A percentile compares a stretch with the other conserved stretches of the same genome.
These are phyloP conservation scores for Leonotis leonurus DNA, from an alignment of 257 asterid species.

Conservation along the genomic window DNA sequence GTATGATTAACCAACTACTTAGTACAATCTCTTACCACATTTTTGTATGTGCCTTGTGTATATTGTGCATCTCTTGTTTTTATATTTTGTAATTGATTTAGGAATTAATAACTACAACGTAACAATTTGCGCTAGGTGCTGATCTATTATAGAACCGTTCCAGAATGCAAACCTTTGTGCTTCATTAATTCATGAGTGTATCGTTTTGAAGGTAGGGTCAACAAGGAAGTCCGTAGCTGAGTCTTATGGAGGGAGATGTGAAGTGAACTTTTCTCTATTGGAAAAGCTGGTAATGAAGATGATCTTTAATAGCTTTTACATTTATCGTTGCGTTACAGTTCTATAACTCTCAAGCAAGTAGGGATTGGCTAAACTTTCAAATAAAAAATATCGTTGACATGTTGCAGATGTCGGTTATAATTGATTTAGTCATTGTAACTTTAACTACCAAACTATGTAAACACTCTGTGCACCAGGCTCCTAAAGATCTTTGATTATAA, in stretches of 20 bases:
- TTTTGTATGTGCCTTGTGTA: not conserved
- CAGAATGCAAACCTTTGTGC: constrained; percentile 15
- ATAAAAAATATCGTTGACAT: not conserved
- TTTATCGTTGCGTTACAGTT: not conserved
- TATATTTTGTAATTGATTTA: not conserved
- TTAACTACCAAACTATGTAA: not conserved
- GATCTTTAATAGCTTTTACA: too few species aligned
- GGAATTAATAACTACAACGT: not conserved
- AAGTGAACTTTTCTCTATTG: constrained; percentile 57
- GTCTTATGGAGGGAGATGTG: constrained; percentile 83
- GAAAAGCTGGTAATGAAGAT: constrained; percentile 63
- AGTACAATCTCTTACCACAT: not conserved
- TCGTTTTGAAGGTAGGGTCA: constrained; percentile 63
- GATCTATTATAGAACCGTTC: not conserved
- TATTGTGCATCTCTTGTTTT: not conserved
- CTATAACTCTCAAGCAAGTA: not conserved
- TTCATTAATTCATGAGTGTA: constrained; percentile 15
- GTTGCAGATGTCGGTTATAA: not conserved
- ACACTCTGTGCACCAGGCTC: not conserved
- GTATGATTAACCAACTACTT: too few species aligned
- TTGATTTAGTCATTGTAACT: not conserved
- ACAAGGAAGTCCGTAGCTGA: constrained; percentile 82
- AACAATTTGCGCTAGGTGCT: not conserved
- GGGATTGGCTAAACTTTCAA: not conserved
- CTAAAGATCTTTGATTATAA: not conserved